Conservation (phyloP, 805 yeast genomes). For the Myxozyma nipponensis region DNA sequence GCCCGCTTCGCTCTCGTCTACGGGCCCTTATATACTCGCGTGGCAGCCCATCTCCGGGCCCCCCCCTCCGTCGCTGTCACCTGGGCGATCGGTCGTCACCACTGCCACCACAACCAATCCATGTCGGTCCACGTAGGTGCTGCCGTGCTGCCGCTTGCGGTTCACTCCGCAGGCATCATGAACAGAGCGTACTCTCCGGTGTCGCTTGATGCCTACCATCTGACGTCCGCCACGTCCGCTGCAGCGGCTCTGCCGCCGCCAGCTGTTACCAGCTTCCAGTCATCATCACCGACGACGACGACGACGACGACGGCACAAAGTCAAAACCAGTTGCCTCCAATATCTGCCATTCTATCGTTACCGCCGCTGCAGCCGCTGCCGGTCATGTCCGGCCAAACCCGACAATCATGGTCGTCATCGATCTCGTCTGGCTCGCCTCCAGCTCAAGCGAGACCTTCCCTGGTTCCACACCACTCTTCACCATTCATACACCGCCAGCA, state of each 20-base stretch:
- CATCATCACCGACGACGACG: neutral
- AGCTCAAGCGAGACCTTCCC: neutral
- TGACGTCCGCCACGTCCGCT: conserved; percentile 9
- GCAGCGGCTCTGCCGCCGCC: conserved; percentile 3
- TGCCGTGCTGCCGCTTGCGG: neutral
- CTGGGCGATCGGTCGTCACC: neutral
- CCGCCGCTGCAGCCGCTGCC: conserved; percentile 4
- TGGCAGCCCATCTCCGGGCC: neutral
- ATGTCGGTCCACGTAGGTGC: too few species aligned
- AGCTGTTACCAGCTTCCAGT: neutral
- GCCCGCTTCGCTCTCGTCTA: too few species aligned
- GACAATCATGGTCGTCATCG: neutral
- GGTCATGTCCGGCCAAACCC: too few species aligned
- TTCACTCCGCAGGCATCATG: too few species aligned
- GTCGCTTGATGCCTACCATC: conserved; percentile 20
- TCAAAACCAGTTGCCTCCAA: conserved; percentile 8
- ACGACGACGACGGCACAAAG: too few species aligned
- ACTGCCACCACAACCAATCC: neutral
- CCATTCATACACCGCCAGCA: neutral
- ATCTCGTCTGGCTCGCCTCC: neutral
- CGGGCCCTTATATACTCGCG: neutral
- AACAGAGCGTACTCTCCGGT: conserved; percentile 15
- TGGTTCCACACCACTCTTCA: neutral
- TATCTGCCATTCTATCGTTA: conserved; percentile 1
- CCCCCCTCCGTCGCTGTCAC: neutral